Conservation (phyloP, 2,329 filamentous ascomycete genomes). For the Fusarium xylarioides region DNA sequence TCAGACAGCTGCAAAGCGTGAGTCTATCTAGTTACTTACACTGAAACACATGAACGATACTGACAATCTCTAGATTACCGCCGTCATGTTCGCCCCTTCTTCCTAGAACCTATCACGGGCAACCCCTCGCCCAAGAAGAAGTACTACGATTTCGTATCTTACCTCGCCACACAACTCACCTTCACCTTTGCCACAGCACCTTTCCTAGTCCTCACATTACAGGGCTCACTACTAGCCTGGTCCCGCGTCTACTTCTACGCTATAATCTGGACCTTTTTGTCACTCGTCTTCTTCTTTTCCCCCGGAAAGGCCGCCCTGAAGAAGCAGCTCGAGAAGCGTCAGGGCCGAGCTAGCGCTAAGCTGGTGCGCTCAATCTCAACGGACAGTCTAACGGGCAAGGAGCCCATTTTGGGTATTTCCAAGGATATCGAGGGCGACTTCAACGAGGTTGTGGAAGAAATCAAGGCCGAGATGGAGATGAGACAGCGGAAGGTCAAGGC, state of each 20-base stretch:
- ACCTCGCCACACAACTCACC: constrained; percentile 78
- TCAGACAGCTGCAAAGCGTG: constrained; percentile 94
- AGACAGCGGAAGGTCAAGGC: constrained; percentile 47
- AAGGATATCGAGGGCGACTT: constrained; percentile 79
- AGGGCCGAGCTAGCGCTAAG: constrained; percentile 55
- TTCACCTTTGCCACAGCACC: constrained; percentile 86
- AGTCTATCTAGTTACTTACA: constrained; percentile 47
- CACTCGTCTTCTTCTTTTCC: constrained; percentile 80
- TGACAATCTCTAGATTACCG: constrained; percentile 73
- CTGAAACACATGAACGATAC: neutral
- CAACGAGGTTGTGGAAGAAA: constrained; percentile 79
- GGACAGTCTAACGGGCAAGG: constrained; percentile 64
- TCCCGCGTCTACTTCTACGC: constrained; percentile 88
- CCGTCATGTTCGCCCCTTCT: constrained; percentile 89
- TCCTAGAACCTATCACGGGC: constrained; percentile 80
- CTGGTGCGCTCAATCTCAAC: constrained; percentile 62
- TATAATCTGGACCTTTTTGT: constrained; percentile 70
- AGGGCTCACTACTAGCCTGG: constrained; percentile 79
- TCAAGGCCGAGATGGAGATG: constrained; percentile 75
- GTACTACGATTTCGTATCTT: constrained; percentile 86
- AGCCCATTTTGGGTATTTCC: constrained; percentile 80
- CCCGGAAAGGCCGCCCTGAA: constrained; percentile 73
- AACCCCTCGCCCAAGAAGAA: constrained; percentile 75
- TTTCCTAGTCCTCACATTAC: constrained; percentile 83
- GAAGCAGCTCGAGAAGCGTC: constrained; percentile 67